A percentile compares a stretch with the other conserved stretches of the same genome.
Evolutionary conservation across 2,329 filamentous ascomycete species (phyloP).

Genomic region (Epichloe amarillans): DNA sequence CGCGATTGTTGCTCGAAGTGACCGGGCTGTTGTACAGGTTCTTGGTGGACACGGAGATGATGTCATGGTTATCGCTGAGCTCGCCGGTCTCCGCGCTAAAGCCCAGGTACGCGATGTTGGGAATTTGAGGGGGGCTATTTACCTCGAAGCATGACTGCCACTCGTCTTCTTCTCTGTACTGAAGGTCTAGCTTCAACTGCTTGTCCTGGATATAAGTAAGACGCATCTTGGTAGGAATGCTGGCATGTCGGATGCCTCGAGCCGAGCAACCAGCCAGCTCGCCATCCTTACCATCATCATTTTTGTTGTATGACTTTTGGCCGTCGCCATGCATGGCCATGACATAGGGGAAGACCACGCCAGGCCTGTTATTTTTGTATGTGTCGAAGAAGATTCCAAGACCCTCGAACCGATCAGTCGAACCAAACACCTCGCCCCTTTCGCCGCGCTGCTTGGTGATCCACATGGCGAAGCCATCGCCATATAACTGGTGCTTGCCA

Average conservation of each 20-base stretch:
- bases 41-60: constrained; percentile 71
- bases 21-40: constrained; percentile 65
- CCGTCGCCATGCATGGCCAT: constrained; percentile 98
- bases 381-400: constrained; percentile 94
- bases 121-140: constrained; percentile 59
- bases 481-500: constrained; percentile 78
- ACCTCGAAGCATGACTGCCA: constrained; percentile 86
- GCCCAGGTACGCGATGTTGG: constrained; percentile 60
- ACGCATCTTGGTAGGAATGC: constrained; percentile 68
- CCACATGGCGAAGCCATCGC: constrained; percentile 97
- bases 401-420: constrained; percentile 79
- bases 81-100: constrained; percentile 89
- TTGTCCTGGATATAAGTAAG: constrained; percentile 97
- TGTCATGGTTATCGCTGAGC: constrained; percentile 94
- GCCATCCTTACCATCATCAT: constrained; percentile 83
- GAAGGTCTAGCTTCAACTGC: constrained; percentile 74
- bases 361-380: constrained; percentile 98
- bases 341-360: constrained; percentile 89
- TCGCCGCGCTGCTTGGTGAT: constrained; percentile 83
- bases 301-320: constrained; percentile 77
- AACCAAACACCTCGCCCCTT: constrained; percentile 75
- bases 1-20: constrained; percentile 19
- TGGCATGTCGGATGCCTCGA: constrained; percentile 71
- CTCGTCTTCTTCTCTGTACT: constrained; percentile 81
- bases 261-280: constrained; percentile 94